These are phyloP conservation scores for Plicaturopsis crispa DNA, from an alignment of 768 basidiomycete species.

Conservation along the genomic window DNA sequence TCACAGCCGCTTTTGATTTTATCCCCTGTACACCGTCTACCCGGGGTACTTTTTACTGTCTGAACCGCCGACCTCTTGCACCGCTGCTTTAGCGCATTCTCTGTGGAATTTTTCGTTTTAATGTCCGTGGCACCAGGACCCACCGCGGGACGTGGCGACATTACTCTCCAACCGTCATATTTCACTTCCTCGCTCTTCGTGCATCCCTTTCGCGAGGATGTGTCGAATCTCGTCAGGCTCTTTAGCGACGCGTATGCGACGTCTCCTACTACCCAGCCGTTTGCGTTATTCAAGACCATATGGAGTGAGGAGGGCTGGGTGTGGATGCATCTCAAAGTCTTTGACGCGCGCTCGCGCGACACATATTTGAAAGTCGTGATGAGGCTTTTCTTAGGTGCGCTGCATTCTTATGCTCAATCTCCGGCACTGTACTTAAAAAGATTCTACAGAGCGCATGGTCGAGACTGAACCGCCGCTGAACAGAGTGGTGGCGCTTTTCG, in stretches of 20 bases:
- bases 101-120: slow-evolving; percentile 2
- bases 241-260: slow-evolving; percentile 44
- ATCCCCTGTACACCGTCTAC: too few relatives aligned
- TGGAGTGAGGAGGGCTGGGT: slow-evolving; percentile 68
- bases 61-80: too few relatives aligned
- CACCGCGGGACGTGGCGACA: slow-evolving; percentile 49
- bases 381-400: slow-evolving; percentile 62
- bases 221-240: slow-evolving; percentile 40
- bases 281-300: slow-evolving; percentile 60
- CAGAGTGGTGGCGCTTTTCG: slow-evolving; percentile 59
- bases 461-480: slow-evolving; percentile 43
- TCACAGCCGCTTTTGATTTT: too few relatives aligned
- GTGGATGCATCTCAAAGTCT: slow-evolving; percentile 69
- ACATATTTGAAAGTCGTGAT: slow-evolving; percentile 50
- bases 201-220: slow-evolving; percentile 54
- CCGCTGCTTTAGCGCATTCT: slow-evolving; percentile 2
- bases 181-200: slow-evolving; percentile 77
- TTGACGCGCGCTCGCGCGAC: slow-evolving; percentile 60
- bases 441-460: slow-evolving; percentile 44
- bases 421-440: too few relatives aligned
- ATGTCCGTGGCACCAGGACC: slow-evolving; percentile 47
- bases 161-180: slow-evolving; percentile 64
- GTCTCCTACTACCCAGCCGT: slow-evolving; percentile 36
- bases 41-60: too few relatives aligned
- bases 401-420: not conserved